Conservation (phyloP, 2,329 filamentous ascomycete species). For the Aspergillus puulaauensis region DNA sequence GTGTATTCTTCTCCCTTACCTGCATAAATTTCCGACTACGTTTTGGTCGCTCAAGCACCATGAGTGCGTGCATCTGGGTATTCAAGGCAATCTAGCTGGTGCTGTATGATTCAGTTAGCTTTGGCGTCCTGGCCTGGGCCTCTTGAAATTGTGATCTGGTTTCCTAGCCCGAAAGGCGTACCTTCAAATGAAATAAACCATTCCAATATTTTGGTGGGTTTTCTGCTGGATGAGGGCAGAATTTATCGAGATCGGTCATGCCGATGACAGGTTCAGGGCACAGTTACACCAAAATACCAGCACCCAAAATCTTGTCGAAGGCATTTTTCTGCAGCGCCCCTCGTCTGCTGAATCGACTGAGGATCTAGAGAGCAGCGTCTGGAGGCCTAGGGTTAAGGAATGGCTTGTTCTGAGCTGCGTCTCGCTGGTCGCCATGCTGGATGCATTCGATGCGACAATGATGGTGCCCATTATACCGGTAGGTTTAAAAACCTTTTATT, state of each 20-base stretch:
- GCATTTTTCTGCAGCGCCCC: not conserved
- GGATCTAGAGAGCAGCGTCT: slow-evolving; percentile 21
- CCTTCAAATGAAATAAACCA: slow-evolving; percentile 2
- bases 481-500: slow-evolving; percentile 15
- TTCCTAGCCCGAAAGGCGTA: not conserved
- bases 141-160: not conserved
- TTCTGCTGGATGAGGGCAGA: slow-evolving; percentile 17
- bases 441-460: slow-evolving; percentile 51
- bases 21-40: slow-evolving; percentile 1
- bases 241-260: slow-evolving; percentile 15
- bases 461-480: slow-evolving; percentile 48
- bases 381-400: slow-evolving; percentile 42
- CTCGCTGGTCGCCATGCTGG: slow-evolving; percentile 48
- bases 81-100: not conserved
- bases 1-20: slow-evolving; percentile 1
- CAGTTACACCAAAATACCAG: slow-evolving; percentile 7
- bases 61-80: not conserved
- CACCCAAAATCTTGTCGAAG: slow-evolving; percentile 11
- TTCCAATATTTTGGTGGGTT: not conserved
- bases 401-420: slow-evolving; percentile 44
- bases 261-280: slow-evolving; percentile 13
- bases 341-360: slow-evolving; percentile 13
- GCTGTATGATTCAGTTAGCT: not conserved
- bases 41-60: slow-evolving; percentile 5
- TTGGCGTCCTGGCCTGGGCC: not conserved